Evolutionary conservation across 805 yeast genomes (phyloP).

Genomic region (Wickerhamiella azyma): DNA sequence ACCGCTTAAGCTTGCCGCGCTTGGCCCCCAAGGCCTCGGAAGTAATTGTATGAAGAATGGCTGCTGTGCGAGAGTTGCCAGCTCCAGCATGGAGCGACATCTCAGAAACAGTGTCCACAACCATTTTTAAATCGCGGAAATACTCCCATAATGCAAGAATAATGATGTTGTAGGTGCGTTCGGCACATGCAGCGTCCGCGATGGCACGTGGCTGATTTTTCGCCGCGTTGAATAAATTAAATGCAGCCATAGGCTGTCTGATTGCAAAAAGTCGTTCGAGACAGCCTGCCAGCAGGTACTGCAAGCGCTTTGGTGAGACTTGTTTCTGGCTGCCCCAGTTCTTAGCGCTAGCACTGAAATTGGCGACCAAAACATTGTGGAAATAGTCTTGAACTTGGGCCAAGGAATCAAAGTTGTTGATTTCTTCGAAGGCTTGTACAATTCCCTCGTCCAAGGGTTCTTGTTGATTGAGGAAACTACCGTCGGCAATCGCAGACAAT

Average conservation of each 20-base stretch:
- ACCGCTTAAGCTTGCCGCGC: constrained; percentile 15
- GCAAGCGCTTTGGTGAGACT: neutral
- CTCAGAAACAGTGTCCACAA: constrained; percentile 29
- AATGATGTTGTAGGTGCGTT: constrained; percentile 29
- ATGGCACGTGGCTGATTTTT: constrained; percentile 25
- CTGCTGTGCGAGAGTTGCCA: constrained; percentile 26
- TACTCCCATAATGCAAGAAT: constrained; percentile 29
- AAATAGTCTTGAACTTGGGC: constrained; percentile 19
- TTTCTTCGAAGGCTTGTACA: constrained; percentile 16
- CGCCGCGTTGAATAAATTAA: constrained; percentile 27
- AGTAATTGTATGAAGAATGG: constrained; percentile 19
- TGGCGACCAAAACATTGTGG: constrained; percentile 13
- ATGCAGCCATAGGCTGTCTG: constrained; percentile 24
- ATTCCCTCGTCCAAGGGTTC: neutral
- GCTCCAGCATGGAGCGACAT: constrained; percentile 31
- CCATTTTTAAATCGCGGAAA: constrained; percentile 27
- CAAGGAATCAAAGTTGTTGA: constrained; percentile 18
- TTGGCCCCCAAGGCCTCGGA: constrained; percentile 20
- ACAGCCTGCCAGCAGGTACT: neutral
- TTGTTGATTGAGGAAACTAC: neutral
- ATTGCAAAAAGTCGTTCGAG: constrained; percentile 18
- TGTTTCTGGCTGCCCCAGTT: constrained; percentile 2
- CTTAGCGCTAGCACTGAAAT: constrained; percentile 5
- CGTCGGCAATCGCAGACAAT: neutral
- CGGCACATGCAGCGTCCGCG: constrained; percentile 29